Evolutionary conservation across 305 asterid genomes (phyloP), one percentile per base, ranked within the genome.

Genomic region (Ajuga reptans): DNA sequence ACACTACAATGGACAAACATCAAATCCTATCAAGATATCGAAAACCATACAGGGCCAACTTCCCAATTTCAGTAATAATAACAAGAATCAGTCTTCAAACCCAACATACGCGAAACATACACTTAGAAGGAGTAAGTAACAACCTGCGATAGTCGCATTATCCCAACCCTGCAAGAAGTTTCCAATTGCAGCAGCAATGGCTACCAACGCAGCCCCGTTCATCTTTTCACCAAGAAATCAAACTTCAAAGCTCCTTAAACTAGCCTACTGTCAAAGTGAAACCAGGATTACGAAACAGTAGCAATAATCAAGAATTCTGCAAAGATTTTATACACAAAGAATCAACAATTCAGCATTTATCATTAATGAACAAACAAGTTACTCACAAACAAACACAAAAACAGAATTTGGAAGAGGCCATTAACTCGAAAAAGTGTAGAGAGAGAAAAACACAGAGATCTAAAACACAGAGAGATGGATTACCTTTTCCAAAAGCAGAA

Each of bases 141-240:
- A 33, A 89, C 96, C 96, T 72, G 96, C 96, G 74, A 89, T 89
- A 36, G 92, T 87, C 45, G 95, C 96, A 85, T 89, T 89, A 72
- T 89, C 96, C 96, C 96, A 89, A 60, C 96, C 96, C 83, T 89
- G 91, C 82, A 87, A 84, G 21, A 87, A 64, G 68, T 85, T 87
- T 53, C 95, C 95, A 80, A 87, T 82, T 24, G 95, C 81, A 21
- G 91, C 95, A 51, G 79, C 81, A 72, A 87, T 81, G 69, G 95
- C 91, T 50, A 87, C 87, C 72, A 87, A 76, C 39, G 84, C 88
- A 42, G 95, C 95, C 27, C 88, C 91, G 57, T 85, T 80, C 95
- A 87, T 86, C 78, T 72, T 77, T 47, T 37, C 69, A 49, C 56
- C 6, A 37, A 62, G 55, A 58, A 75, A 53, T 52, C 47, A 21